phyloP scores from a whole-genome alignment of 306 rosid genomes.

The Fagus crenata region DNA sequence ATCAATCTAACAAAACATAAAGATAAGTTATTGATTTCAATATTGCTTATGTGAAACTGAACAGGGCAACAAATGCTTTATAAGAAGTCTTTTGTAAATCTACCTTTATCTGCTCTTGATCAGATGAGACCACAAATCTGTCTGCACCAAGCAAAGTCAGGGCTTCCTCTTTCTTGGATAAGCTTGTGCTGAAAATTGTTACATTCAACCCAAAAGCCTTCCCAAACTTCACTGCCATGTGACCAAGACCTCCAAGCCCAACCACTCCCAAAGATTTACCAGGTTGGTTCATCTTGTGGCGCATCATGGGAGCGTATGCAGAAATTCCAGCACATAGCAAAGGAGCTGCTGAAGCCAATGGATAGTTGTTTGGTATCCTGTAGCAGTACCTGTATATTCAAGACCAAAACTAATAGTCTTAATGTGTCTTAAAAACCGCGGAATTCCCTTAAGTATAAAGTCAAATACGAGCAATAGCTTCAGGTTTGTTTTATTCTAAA shows the following conservation, averaged over 20 bases:
- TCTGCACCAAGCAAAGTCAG: conserved; percentile 70
- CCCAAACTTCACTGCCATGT: conserved; percentile 85
- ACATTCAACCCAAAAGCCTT: conserved; percentile 79
- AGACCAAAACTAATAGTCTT: conserved; percentile 19
- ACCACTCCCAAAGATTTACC: conserved; percentile 88
- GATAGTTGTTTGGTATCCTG: conserved; percentile 65
- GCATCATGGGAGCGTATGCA: conserved; percentile 81
- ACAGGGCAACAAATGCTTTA: conserved; percentile 1
- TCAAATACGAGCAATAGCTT: neutral
- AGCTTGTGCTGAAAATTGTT: conserved; percentile 77
- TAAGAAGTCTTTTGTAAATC: conserved; percentile 16
- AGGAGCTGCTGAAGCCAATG: conserved; percentile 88
- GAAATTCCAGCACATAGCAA: conserved; percentile 93
- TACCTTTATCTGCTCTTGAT: conserved; percentile 71
- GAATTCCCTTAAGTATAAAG: too few species aligned
- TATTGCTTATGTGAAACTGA: neutral
- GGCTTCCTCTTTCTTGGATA: conserved; percentile 84
- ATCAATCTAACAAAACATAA: conserved; percentile 14
- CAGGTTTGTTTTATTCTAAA: neutral
- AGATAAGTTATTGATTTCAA: conserved; percentile 5
- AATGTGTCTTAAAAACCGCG: neutral
- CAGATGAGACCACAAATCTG: conserved; percentile 68
- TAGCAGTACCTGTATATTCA: conserved; percentile 68
- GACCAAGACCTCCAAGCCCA: conserved; percentile 96
- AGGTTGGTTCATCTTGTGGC: conserved; percentile 82